Base-by-base conservation (phyloP, 1,284 basidiomycete genomes). In the Exobasidium cylindrosporum region DNA sequence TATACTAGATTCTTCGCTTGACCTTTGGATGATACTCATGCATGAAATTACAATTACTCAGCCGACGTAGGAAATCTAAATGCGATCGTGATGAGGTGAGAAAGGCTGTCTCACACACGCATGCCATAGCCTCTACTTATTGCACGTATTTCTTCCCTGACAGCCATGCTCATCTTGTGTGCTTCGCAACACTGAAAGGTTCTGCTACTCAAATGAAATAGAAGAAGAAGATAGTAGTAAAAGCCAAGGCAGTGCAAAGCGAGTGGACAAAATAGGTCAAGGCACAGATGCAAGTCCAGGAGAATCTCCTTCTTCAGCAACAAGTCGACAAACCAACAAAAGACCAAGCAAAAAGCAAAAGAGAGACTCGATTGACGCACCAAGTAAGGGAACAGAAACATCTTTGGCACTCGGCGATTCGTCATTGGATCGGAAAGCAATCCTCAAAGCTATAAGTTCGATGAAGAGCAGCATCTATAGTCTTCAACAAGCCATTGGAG, bases 281-380 rank as follows among this genome's bases (percentile, higher is more conserved):
- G n/a, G n/a, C n/a, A n/a, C n/a, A n/a, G n/a, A n/a, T n/a, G n/a
- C 47, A 3, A 50, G 47, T 14, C 17, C 21, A 14, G 47, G n/a
- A 50, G 26, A 50, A 24, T 28, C n/a, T 4, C 21, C 47, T 24
- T 26, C 26, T 24, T 28, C 47, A 13, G 2, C 47, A 28, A 28
- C 13, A 14, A 21, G 26, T 21, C 13, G 47, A 13, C 47, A 21
- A 6, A 4, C 13, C 3, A 50, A 35, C 14, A 35, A 14, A 55
- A 26, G 53, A 4, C 21, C 47, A 7, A 50, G 47, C 47, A 50
- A 35, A 55, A 55, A n/a, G n/a, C n/a, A n/a, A n/a, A 55, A 55
- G 53, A 23, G 26, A 55, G 47, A 50, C 4, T 50, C 21, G 26
- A 24, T 28, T 4, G 21, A 50, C 17, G 3, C 43, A 4, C 17